Percentiles rank a stretch among this genome's conserved stretches.
These are phyloP conservation scores for Pinus albicaulis DNA, from an alignment of 75 land plant genomes.

Conservation along the genomic window DNA sequence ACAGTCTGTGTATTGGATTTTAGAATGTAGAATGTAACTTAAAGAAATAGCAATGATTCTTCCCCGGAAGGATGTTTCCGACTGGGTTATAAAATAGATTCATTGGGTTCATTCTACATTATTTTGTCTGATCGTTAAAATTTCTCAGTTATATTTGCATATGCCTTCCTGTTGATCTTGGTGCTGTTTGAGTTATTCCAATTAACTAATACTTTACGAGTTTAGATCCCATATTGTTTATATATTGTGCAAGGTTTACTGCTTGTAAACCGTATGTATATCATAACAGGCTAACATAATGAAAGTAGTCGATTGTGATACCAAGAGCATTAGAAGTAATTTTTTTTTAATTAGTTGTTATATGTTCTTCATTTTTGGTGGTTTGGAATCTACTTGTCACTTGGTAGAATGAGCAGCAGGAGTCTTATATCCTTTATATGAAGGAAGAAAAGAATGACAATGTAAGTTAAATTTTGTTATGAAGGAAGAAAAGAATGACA, in stretches of 20 bases:
- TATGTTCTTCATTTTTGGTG: too few species aligned
- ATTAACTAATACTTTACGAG: background rate
- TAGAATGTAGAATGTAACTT: slow-evolving; percentile 79
- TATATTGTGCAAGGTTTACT: slow-evolving; percentile 2
- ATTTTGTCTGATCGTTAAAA: background rate
- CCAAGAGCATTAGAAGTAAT: background rate
- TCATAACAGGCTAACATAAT: background rate
- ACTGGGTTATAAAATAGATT: background rate
- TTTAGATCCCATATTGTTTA: background rate
- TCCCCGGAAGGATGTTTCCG: background rate
- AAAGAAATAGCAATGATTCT: background rate
- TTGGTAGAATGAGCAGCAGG: too few species aligned
- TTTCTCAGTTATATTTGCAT: too few species aligned
- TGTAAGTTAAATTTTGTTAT: too few species aligned
- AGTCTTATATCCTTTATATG: too few species aligned
- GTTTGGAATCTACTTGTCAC: too few species aligned
- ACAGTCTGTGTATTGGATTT: slow-evolving; percentile 87
- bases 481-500: too few species aligned
- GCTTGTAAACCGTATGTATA: background rate
- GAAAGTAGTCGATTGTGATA: background rate
- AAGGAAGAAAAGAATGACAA: too few species aligned
- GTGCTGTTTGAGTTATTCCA: background rate
- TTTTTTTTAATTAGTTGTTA: background rate
- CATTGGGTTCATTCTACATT: background rate
- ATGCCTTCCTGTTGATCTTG: too few species aligned